Evolutionary conservation across 2,329 filamentous ascomycete species (phyloP), one percentile per base, ranked within the genome.

Genomic region (Massarina eburnea): DNA sequence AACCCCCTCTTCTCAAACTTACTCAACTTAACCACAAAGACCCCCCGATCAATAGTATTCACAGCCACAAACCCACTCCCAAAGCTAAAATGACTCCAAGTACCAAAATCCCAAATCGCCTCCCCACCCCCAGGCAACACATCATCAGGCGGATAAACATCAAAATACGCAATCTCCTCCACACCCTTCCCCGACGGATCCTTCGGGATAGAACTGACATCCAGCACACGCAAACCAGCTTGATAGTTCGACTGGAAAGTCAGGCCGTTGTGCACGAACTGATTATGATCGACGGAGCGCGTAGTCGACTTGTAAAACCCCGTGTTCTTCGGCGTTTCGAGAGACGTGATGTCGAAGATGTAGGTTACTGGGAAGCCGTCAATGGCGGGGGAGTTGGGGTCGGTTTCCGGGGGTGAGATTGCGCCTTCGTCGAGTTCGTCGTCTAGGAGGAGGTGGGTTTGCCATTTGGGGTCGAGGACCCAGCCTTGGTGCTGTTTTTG

Each of bases 401-500:
- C 51, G 9, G 63, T 62, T 20, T 51, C 57, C 39, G 59, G 52
- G 15, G 43, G 49, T 34, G 64, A 56, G 24, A 67, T 58, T n/a
- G 65, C 61, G 45, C 64, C 65, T 54, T 71, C 67, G 44, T 71
- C 67, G 40, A 68, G 63, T 52, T 71, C 67, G 45, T 71, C 67
- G 44, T 71, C 67, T 48, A 71, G 58, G 36, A 71, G 57, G 14
- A 71, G 49, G 35, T 68, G 63, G 3, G 65, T 65, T 22, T 69
- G 66, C 64, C 63, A 69, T 30, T 52, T 54, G 15, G 62, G 55
- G 42, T 68, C 61, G 18, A 78, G 67, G 3, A 82, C 67, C 79
- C 79, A 81, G 5, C 81, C 81, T 59, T 82, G 80, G 54, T 84
- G 81, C 27, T 30, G 27, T 30, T 30, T 8, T 30, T 8, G 12